Conservation (phyloP, 139 green algal genomes). For the Picocystis salinarum region DNA sequence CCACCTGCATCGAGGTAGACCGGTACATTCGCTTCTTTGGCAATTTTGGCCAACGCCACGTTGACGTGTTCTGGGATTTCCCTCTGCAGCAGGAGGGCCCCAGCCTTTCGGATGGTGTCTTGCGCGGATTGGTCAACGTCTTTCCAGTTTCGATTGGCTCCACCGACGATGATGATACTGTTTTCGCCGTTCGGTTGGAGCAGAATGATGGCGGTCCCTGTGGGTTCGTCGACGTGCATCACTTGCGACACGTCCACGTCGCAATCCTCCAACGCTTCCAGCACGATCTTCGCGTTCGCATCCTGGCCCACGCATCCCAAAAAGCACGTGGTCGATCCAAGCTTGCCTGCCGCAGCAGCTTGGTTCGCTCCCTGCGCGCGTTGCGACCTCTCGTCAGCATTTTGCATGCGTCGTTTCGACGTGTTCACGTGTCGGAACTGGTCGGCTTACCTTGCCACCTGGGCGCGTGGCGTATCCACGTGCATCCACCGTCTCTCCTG, state of each 20-base stretch:
- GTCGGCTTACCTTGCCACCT: constrained; percentile 41
- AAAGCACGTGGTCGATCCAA: constrained; percentile 12
- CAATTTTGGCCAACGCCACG: constrained; percentile 34
- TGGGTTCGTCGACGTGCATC: constrained; percentile 26
- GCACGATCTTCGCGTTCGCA: constrained; percentile 41
- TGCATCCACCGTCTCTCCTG: constrained; percentile 55
- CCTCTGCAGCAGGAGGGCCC: constrained; percentile 58
- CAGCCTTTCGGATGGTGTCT: constrained; percentile 19
- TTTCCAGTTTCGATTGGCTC: constrained; percentile 38
- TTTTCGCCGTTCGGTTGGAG: constrained; percentile 63
- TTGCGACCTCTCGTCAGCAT: not conserved
- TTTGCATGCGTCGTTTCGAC: not conserved
- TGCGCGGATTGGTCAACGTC: not conserved
- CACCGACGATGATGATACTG: constrained; percentile 71
- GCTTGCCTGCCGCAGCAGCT: constrained; percentile 59
- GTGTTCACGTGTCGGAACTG: not conserved
- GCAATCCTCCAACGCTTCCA: constrained; percentile 16
- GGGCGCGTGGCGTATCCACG: constrained; percentile 33
- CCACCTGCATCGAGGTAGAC: constrained; percentile 49
- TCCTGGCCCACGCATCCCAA: constrained; percentile 40
- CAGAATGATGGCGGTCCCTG: constrained; percentile 60
- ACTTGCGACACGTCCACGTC: constrained; percentile 37
- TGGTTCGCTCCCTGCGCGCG: constrained; percentile 62
- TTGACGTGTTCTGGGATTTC: constrained; percentile 68
- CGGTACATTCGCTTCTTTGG: constrained; percentile 17